A percentile compares a stretch with the other conserved stretches of the same genome.
Evolutionary conservation across 345 rosid genomes (phyloP).

Genomic region (Ceriops decandra): DNA sequence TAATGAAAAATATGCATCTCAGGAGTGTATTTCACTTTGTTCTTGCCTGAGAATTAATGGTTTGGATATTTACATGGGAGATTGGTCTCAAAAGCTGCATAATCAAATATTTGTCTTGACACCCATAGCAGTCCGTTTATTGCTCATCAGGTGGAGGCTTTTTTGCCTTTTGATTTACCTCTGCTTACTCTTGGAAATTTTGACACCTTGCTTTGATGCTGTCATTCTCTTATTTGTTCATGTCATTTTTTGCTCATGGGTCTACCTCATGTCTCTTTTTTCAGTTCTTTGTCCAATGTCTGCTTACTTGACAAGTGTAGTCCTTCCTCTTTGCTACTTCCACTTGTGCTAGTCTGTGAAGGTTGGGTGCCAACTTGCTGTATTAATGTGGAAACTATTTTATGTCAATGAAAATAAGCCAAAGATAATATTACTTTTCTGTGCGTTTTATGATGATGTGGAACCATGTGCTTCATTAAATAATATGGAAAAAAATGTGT

Average conservation of each 20-base stretch:
- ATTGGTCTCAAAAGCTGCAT: conserved; percentile 37
- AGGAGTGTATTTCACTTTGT: conserved; percentile 42
- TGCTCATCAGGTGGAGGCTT: conserved; percentile 56
- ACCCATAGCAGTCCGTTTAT: conserved; percentile 56
- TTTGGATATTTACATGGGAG: conserved; percentile 53
- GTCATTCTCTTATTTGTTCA: background rate
- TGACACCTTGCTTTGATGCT: background rate
- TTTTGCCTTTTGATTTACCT: conserved; percentile 19
- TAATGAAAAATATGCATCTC: conserved; percentile 56
- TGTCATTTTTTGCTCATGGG: background rate
- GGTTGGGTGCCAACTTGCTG: background rate
- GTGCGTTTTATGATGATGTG: no score
- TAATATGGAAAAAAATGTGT: no score
- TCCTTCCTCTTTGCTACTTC: background rate
- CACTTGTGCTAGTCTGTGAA: background rate
- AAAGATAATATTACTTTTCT: no score
- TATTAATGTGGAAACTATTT: no score
- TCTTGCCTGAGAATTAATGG: conserved; percentile 57
- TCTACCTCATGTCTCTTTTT: background rate
- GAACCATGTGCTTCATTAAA: no score
- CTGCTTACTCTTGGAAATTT: background rate
- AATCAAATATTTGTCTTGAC: conserved; percentile 46
- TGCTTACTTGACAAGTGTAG: background rate
- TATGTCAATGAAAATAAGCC: no score
- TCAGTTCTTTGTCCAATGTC: background rate